Conservation (phyloP, 2,329 filamentous ascomycete species). For the Cladophialophora yegresii region DNA sequence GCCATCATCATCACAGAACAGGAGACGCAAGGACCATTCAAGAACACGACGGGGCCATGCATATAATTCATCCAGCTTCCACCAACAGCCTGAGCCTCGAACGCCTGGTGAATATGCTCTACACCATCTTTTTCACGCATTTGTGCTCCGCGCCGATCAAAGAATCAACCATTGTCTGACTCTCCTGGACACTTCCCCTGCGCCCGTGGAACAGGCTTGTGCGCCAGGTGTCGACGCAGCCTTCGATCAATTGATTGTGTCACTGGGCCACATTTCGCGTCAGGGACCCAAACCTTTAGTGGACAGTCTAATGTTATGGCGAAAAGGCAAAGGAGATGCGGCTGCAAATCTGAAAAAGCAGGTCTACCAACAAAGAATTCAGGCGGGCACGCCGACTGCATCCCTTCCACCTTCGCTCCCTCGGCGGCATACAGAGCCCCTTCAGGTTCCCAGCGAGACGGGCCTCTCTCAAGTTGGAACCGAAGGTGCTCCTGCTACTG, state of each 20-base stretch:
- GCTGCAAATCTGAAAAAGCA: constrained; percentile 66
- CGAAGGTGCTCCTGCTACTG: constrained; percentile 38
- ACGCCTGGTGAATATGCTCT: constrained; percentile 98
- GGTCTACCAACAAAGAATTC: constrained; percentile 29
- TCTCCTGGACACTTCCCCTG: constrained; percentile 75
- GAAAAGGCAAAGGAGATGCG: constrained; percentile 90
- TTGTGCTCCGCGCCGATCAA: constrained; percentile 94
- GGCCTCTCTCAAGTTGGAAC: constrained; percentile 38
- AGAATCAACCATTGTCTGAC: constrained; percentile 89
- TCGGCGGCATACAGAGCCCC: constrained; percentile 74
- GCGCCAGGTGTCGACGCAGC: constrained; percentile 82
- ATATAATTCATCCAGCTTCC: constrained; percentile 73
- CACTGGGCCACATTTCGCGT: constrained; percentile 89
- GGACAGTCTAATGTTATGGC: constrained; percentile 97
- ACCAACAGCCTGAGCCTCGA: constrained; percentile 69
- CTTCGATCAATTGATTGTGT: constrained; percentile 92
- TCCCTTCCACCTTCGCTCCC: constrained; percentile 51
- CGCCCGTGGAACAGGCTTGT: constrained; percentile 84
- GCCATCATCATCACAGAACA: constrained; percentile 20
- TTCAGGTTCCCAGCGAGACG: constrained; percentile 51
- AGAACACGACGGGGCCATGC: constrained; percentile 66
- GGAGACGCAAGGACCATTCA: constrained; percentile 60
- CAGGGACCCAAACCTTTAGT: constrained; percentile 94
- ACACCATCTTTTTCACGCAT: constrained; percentile 94
- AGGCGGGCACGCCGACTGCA: constrained; percentile 13